Conservation (phyloP, 352 stramenopile genomes). For the Phytophthora boehmeriae region DNA sequence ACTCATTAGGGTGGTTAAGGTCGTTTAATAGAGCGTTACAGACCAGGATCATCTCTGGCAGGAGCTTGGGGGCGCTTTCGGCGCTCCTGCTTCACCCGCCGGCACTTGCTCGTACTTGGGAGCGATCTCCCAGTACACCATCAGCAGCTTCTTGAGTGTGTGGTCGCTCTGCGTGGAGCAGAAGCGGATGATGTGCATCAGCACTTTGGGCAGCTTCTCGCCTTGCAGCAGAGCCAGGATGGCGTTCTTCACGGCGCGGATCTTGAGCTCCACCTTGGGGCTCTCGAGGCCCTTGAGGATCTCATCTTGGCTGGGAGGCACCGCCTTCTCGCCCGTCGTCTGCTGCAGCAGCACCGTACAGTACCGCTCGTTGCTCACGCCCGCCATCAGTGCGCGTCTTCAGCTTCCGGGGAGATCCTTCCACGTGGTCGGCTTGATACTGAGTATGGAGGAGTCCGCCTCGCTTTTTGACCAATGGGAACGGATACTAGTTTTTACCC, state of each 20-base stretch:
- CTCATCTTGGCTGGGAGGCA: slow-evolving; percentile 91
- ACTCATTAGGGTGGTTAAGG: slow-evolving; percentile 99
- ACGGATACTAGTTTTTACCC: too few relatives aligned
- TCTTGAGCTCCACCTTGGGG: slow-evolving; percentile 95
- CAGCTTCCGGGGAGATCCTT: slow-evolving; percentile 28
- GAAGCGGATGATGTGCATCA: slow-evolving; percentile 99
- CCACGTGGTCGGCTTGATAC: slow-evolving; percentile 12
- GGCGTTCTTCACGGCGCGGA: slow-evolving; percentile 97
- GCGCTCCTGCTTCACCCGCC: slow-evolving; percentile 30
- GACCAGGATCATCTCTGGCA: slow-evolving; percentile 99
- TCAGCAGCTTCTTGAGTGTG: slow-evolving; percentile 99
- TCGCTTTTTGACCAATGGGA: too few relatives aligned
- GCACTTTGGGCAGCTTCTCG: slow-evolving; percentile 97
- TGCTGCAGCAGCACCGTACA: slow-evolving; percentile 85
- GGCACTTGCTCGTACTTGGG: slow-evolving; percentile 95
- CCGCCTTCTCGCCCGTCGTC: slow-evolving; percentile 58
- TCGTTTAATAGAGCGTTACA: slow-evolving; percentile 99
- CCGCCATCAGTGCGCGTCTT: slow-evolving; percentile 33
- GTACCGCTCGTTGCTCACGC: slow-evolving; percentile 88
- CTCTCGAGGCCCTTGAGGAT: slow-evolving; percentile 98
- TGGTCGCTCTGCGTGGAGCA: slow-evolving; percentile 99
- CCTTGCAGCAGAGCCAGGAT: slow-evolving; percentile 98
- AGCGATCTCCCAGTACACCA: slow-evolving; percentile 99
- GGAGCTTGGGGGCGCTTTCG: slow-evolving; percentile 90
- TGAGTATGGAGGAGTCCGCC: slow-evolving; percentile 20